Percentiles rank a stretch among this genome's conserved stretches.
phyloP scores from a whole-genome alignment of 2,329 filamentous ascomycete species.

The Lachnellula occidentalis region DNA sequence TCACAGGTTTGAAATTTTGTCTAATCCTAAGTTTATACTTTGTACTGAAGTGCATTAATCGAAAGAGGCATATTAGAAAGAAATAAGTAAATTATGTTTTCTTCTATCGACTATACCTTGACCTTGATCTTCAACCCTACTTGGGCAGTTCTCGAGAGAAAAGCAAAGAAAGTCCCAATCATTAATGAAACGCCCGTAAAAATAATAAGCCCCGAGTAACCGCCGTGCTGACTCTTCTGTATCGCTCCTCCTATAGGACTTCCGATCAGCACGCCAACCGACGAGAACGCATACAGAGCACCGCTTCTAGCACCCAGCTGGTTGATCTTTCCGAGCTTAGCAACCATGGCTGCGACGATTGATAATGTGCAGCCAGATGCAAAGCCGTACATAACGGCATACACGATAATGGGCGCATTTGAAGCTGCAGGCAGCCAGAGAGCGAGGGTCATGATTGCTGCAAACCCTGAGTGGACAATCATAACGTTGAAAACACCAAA shows the following conservation, averaged over 20 bases:
- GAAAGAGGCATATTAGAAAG: no score
- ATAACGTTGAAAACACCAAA: constrained; percentile 45
- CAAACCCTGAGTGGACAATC: constrained; percentile 5
- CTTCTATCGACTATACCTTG: no score
- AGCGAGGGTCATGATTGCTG: constrained; percentile 44
- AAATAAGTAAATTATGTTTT: no score
- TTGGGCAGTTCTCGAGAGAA: no score
- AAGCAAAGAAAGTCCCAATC: constrained; percentile 2
- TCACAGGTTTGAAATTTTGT: no score
- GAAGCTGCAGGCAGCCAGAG: constrained; percentile 55
- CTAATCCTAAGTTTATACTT: no score
- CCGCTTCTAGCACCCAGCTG: constrained; percentile 64
- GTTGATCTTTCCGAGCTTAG: constrained; percentile 60
- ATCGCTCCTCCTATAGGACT: constrained; percentile 61
- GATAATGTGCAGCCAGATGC: constrained; percentile 44
- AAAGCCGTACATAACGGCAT: constrained; percentile 59
- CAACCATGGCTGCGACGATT: constrained; percentile 51
- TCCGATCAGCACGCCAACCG: constrained; percentile 58
- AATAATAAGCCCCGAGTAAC: constrained; percentile 49
- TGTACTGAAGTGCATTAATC: no score
- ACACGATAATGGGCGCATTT: constrained; percentile 49
- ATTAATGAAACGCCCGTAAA: constrained; percentile 47
- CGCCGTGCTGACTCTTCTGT: constrained; percentile 42
- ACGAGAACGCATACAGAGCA: constrained; percentile 54
- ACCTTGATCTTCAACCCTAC: no score